Base-by-base conservation (phyloP, 129 eudicot genomes). In the Solidago caesia region DNA sequence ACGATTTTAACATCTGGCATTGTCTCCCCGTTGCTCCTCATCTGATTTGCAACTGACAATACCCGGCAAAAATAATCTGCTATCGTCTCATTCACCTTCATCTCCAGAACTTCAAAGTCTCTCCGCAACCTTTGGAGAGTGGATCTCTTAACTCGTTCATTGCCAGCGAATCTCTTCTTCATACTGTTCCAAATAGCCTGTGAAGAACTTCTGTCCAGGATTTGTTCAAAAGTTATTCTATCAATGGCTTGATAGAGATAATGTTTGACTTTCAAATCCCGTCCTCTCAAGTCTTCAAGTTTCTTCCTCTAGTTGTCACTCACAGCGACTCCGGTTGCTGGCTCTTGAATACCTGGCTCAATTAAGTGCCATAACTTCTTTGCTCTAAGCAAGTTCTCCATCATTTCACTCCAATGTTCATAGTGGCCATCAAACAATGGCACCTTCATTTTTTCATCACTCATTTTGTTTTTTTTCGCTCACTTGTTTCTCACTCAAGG, bases 321-420 rank as follows among this genome's bases (percentile, higher is more conserved):
- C 41, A 44, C 14, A 11, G 49, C 43, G 7, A 16, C 71, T n/a
- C 33, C 57, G 9, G 42, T 26, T 1, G 5, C 48, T 8, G 39
- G 29, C 27, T 66, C 26, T 0, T 13, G 7, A 4, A 53, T 5
- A 2, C 59, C 26, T 1, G 14, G 11, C 8, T 33, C 55, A 16
- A 64, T 44, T 2, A 45, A 10, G 41, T 4, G 21, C 72, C 55
- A 68, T 8, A 68, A 9, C 3, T 29, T 44, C 7, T 68, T 68
- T 5, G 59, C 41, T 9, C 44, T 5, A 1, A 68, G 7, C 4
- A 68, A 1, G 3, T 46, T 45, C 33, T 68, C 72, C 44, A 25
- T 68, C 21, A 68, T 5, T 12, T 68, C 72, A 12, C 72, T 47
- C 44, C 44, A 67, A 26, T 68, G 72, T 10, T 68, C 59, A 8